Base-by-base conservation (phyloP, 2,329 filamentous ascomycete genomes). In the Fonsecaea pugnacius region DNA sequence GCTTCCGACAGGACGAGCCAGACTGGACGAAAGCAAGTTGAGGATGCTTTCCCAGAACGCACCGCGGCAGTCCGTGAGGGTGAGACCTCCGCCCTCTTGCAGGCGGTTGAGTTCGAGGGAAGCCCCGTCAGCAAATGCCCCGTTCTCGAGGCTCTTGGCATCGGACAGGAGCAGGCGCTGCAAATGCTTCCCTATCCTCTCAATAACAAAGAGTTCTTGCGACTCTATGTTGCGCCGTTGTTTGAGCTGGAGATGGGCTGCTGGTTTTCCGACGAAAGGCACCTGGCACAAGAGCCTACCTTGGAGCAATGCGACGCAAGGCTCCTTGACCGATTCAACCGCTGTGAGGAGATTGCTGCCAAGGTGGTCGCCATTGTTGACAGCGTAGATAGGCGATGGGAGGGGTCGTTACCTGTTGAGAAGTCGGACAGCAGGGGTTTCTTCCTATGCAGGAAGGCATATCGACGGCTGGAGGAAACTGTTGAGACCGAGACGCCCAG, bases 171-270 rank as follows among this genome's bases (percentile, higher is more conserved):
- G 1, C 12, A 35, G 8, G 33, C 56, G 7, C 3, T 36, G 2
- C 7, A 18, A 18, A 46, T 5, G 2, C n/a, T 56, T 24, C 59
- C 59, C 12, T 48, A 48, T 30, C 59, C 59, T n/a, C 30, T 61
- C 2, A 14, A 32, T 18, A 30, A 61, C 18, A 27, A 9, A 9
- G 27, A n/a, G 5, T 56, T 61, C 51, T 30, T 48, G 16, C 30
- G 21, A 4, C 12, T 36, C 30, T 61, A 33, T 36, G 59, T 56
- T 2, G 14, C 12, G 27, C 51, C 51, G 12, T 48, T 48, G 18
- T 61, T 55, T 18, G 24, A 55, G n/a, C 16, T 32, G 51, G 51
- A 40, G 33, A 40, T 40, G 16, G 14, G 16, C 38, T 40, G 4
- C 16, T 7, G 14, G 38, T 7, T 4, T 38, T 38, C 10, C 9